Conservation (phyloP, 768 basidiomycete species). For the Leucosporidium yakuticum region DNA sequence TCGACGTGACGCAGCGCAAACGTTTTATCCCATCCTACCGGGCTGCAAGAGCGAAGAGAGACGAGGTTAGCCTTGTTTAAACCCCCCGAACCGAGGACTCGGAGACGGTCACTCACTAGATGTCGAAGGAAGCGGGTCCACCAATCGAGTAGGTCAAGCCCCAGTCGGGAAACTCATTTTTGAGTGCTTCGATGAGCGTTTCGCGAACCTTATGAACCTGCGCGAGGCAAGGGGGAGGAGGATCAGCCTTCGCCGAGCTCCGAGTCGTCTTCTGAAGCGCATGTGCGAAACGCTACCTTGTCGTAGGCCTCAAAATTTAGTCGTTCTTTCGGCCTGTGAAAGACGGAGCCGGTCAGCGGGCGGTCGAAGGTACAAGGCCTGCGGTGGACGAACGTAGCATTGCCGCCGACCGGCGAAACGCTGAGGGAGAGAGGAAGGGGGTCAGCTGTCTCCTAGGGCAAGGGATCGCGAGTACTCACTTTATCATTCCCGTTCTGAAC, state of each 20-base stretch:
- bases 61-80: neutral
- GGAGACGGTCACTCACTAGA: conserved; percentile 42
- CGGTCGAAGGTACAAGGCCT: too few relatives aligned
- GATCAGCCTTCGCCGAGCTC: neutral
- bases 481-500: conserved; percentile 95
- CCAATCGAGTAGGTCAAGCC: conserved; percentile 86
- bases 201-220: conserved; percentile 66
- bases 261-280: neutral
- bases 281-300: conserved; percentile 52
- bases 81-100: too few relatives aligned
- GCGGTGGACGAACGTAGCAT: conserved; percentile 64
- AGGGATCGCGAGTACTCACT: conserved; percentile 41
- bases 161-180: conserved; percentile 75
- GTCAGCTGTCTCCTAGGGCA: neutral
- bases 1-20: conserved; percentile 76
- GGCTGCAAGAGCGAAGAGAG: conserved; percentile 12
- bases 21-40: conserved; percentile 87
- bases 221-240: neutral
- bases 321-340: conserved; percentile 67
- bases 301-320: conserved; percentile 71
- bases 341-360: too few relatives aligned
- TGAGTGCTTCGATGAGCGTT: conserved; percentile 66
- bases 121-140: conserved; percentile 91
- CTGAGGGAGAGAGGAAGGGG: neutral
- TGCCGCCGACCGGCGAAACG: conserved; percentile 89